Base-by-base conservation (phyloP, 495 filamentous ascomycete species). In the Clavariopsis aquatica region DNA sequence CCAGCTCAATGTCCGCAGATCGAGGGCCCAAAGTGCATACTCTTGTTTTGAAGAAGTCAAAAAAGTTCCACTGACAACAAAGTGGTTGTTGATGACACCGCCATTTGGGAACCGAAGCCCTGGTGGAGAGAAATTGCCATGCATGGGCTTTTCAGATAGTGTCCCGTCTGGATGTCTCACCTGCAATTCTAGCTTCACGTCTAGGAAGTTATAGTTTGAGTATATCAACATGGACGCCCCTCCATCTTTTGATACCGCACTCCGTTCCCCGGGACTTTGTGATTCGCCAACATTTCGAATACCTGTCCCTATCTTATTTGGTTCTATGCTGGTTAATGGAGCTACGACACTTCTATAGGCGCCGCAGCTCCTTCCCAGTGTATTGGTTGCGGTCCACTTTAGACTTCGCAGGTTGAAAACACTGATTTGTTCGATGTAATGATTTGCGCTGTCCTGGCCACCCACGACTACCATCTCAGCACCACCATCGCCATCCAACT, bases 391-490 rank as follows among this genome's bases (percentile, higher is more conserved):
- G 2, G 91, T 92, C 94, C 94, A 98, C 76, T 94, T 95, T 60
- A 97, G 75, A 72, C 91, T 96, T n/a, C 94, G 84, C 28, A 98
- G 81, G 67, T 98, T 98, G 79, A 98, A 98, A 6, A 98, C 92
- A 71, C 92, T 96, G 69, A 98, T 92, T 76, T 98, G 91, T 73
- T 98, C 93, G 64, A 98, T 98, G 69, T 98, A 98, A 72, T 96
- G 91, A 72, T 98, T 98, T n/a, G 89, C 89, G 62, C 89, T 93
- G 72, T 98, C 93, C 72, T 98, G 94, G 4, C 94, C 94, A 51
- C 94, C 94, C 17, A 98, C 93, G 9, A 98, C 87, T 12, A 98
- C 85, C 95, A 98, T 95, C 76, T 98, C 93, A 1, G 95, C 92
- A 15, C 95, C 94, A 9, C 95, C 94, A 29, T 84, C 84, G 0